A percentile compares a stretch with the other conserved stretches of the same genome.
Evolutionary conservation across 192 early-diverging fungal genomes (phyloP).

Genomic region (Funneliformis geosporum): DNA sequence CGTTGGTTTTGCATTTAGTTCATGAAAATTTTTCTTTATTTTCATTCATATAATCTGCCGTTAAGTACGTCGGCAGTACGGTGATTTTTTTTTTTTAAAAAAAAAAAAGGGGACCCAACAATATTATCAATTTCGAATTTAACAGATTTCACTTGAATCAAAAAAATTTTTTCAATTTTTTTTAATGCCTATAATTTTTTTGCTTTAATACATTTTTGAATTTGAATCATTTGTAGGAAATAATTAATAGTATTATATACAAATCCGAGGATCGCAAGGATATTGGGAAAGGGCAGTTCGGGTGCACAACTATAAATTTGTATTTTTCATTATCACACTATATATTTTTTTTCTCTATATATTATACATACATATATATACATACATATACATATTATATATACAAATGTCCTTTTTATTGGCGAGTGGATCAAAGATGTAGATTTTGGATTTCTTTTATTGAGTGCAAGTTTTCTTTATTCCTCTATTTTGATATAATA

Average conservation of each 20-base stretch:
- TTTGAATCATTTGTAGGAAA: not conserved
- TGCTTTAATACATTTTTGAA: not conserved
- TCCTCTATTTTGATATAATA: not conserved
- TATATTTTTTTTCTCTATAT: conserved; percentile 22
- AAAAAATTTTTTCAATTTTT: no score
- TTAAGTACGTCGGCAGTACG: conserved; percentile 4
- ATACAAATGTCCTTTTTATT: not conserved
- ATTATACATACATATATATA: conserved; percentile 27
- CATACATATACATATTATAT: conserved; percentile 26
- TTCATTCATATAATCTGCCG: conserved; percentile 9
- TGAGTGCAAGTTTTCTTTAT: not conserved
- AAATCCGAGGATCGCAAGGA: not conserved
- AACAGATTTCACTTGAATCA: no score
- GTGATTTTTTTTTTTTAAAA: not conserved
- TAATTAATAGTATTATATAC: not conserved
- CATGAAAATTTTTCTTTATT: conserved; percentile 1
- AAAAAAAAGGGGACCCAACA: not conserved
- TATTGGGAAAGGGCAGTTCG: not conserved
- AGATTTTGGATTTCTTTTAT: not conserved
- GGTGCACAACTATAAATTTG: conserved; percentile 19
- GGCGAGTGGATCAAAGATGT: not conserved
- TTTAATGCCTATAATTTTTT: not conserved
- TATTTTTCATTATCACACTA: conserved; percentile 32
- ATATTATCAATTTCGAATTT: not conserved
- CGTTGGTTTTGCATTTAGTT: not conserved